phyloP scores from a whole-genome alignment of 2,329 filamentous ascomycete genomes.

The Trichoderma cornu-damae region DNA sequence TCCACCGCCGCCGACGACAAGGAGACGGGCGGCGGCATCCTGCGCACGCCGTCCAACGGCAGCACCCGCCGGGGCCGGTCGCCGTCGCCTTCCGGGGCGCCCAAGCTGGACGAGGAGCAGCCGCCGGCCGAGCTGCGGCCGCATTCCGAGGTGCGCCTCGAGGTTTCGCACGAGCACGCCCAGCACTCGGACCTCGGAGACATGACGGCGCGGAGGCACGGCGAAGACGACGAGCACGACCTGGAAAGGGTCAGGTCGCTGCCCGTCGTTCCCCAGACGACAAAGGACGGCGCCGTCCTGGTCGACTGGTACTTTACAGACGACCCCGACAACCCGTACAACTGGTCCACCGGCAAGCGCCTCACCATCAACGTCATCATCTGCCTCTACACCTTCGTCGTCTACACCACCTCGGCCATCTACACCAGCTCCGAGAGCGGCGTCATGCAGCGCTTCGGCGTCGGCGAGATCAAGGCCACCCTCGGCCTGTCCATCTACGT shows the following conservation, averaged over 20 bases:
- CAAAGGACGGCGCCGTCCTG: conserved; percentile 46
- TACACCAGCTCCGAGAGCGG: conserved; percentile 44
- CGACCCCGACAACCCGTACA: conserved; percentile 51
- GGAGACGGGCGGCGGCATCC: conserved; percentile 10
- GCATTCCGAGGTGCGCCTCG: background rate
- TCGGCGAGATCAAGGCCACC: conserved; percentile 47
- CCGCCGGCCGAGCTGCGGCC: background rate
- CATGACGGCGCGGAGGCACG: conserved; percentile 2
- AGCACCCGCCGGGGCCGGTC: conserved; percentile 15
- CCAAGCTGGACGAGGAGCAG: conserved; percentile 16
- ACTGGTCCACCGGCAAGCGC: conserved; percentile 46
- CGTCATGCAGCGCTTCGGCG: conserved; percentile 49
- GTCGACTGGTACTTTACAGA: conserved; percentile 53
- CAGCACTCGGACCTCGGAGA: conserved; percentile 14
- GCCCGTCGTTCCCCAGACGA: conserved; percentile 45
- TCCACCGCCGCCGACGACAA: conserved; percentile 24
- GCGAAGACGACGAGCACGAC: conserved; percentile 32
- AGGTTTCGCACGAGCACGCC: conserved; percentile 13
- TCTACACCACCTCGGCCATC: conserved; percentile 48
- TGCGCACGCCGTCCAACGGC: background rate
- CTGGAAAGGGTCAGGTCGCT: conserved; percentile 43
- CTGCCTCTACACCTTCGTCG: conserved; percentile 55
- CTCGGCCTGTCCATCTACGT: conserved; percentile 60
- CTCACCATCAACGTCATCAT: conserved; percentile 41
- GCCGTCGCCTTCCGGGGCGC: background rate